Base-by-base conservation (phyloP, 2,329 filamentous ascomycete species). In the Microdochium nivale region DNA sequence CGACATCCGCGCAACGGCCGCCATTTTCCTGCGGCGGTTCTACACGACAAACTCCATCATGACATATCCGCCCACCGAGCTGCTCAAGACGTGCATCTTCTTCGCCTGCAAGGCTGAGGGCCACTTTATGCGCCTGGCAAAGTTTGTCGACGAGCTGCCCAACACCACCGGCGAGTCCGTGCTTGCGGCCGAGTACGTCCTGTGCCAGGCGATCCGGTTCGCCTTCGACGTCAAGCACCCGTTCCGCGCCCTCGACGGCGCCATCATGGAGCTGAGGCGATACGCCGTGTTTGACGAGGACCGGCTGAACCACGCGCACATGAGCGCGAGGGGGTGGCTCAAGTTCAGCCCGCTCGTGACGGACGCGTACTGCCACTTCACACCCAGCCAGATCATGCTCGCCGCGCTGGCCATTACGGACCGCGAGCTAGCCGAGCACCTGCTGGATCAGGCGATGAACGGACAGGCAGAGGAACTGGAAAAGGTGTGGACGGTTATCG, bases 321-420 rank as follows among this genome's bases (percentile, higher is more conserved):
- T 75, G n/a, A 79, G 78, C 50, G 87, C 91, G 0, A 80, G 87
- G 43, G 81, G 84, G 21, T 77, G 89, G 47, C 79, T 95, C 51
- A 89, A 89, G 63, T 86, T 84, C 51, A 87, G 88, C 52, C 88
- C 90, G 0, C 74, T 95, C 49, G 78, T 96, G 55, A 96, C 92
- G 25, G 94, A 99, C 62, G 90, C 83, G n/a, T 97, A 97, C 71
- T 96, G 97, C 70, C 86, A 96, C 68, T 97, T 88, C 70, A 92
- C 92, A 0, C 94, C 94, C 0, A 87, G 88, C 24, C 94, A 99
- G 67, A 95, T 97, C 65, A 91, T 91, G 84, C 78, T 97, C 54
- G 86, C 89, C 0, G 84, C 91, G 0, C 70, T 96, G 25, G 76
- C 86, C 14, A 78, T 95, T 49, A 88, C 85, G 0, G 92, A 97